Base-by-base conservation (phyloP, 768 basidiomycete species). In the Lactarius evosmus region DNA sequence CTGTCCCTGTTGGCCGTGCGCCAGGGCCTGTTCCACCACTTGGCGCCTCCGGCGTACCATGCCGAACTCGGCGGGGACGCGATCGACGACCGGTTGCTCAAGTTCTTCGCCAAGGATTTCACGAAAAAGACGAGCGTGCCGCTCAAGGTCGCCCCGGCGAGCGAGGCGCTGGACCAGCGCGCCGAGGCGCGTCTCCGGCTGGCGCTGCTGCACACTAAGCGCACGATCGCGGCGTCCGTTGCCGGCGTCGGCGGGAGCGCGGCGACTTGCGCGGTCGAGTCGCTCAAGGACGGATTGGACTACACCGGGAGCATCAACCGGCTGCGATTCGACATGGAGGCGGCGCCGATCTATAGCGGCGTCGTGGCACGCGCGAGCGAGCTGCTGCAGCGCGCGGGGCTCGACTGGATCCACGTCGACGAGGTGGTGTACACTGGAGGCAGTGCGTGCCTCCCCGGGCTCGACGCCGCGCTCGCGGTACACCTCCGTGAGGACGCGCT, bases 41-140 rank as follows among this genome's bases (percentile, higher is more conserved):
- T 94, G 32, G 83, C 83, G 4, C 49, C 55, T 9, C 79, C 83
- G 0, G 77, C 81, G 7, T 75, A 78, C 51, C 71, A 75, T 41
- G 73, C 79, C 38, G 69, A 73, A 30, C 73, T 88, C 51, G 86
- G 87, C 6, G 91, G 88, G 0, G 83, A 89, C 67, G 80, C 83
- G 63, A 85, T 95, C 70, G 92, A 94, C 76, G 83, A 85, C 64
- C 84, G 87, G 71, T 82, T 98, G 46, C 85, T 97, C 77, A 88
- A 89, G 65, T 91, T 91, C 79, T 97, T 99, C 74, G 86, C 91
- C 58, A 87, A 93, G 72, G 96, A 99, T 67, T 99, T 99, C 75
- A 91, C 91, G 56, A 98, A 98, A 78, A 99, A 97, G 79, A 95
- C 89, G 19, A 93, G 92, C 75, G 83, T 83, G 27, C 77, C 87